Evolutionary conservation across 2,329 filamentous ascomycete genomes (phyloP).

Genomic region (Clarireedia monteithiana): DNA sequence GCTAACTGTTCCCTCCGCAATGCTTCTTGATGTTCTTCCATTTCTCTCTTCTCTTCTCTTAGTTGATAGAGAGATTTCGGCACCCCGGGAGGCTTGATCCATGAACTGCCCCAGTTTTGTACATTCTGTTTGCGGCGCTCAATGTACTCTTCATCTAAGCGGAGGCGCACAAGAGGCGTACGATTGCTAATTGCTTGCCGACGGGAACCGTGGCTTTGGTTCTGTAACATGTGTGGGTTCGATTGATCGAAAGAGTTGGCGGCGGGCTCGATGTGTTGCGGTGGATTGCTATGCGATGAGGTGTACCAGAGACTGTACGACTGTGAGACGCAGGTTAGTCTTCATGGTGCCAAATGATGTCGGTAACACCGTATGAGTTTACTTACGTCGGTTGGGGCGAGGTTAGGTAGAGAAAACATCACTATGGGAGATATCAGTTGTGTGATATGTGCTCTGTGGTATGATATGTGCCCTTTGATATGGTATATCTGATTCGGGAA

Average conservation of each 20-base stretch:
- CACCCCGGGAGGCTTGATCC: constrained; percentile 85
- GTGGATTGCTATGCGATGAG: constrained; percentile 38
- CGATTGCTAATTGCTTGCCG: constrained; percentile 43
- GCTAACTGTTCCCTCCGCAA: constrained; percentile 62
- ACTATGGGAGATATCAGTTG: neutral
- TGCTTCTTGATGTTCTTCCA: constrained; percentile 74
- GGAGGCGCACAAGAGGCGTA: constrained; percentile 60
- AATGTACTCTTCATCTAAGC: constrained; percentile 69
- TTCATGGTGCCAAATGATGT: constrained; percentile 9
- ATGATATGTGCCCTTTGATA: neutral
- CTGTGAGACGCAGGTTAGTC: constrained; percentile 33
- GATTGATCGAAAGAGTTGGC: constrained; percentile 26
- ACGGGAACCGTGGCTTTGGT: constrained; percentile 26
- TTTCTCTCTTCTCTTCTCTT: constrained; percentile 81
- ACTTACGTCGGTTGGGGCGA: constrained; percentile 61
- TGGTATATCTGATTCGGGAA: too few species aligned
- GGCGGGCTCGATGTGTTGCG: constrained; percentile 23
- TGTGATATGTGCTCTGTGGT: neutral
- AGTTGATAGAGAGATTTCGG: constrained; percentile 84
- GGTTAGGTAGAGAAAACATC: constrained; percentile 55
- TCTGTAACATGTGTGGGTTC: constrained; percentile 7
- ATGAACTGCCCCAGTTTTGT: constrained; percentile 77
- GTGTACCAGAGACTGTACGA: constrained; percentile 69
- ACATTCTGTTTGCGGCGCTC: constrained; percentile 73
- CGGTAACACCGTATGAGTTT: constrained; percentile 20